phyloP scores from a whole-genome alignment of 2,329 filamentous ascomycete genomes.

The Aspergillus thermomutatus region DNA sequence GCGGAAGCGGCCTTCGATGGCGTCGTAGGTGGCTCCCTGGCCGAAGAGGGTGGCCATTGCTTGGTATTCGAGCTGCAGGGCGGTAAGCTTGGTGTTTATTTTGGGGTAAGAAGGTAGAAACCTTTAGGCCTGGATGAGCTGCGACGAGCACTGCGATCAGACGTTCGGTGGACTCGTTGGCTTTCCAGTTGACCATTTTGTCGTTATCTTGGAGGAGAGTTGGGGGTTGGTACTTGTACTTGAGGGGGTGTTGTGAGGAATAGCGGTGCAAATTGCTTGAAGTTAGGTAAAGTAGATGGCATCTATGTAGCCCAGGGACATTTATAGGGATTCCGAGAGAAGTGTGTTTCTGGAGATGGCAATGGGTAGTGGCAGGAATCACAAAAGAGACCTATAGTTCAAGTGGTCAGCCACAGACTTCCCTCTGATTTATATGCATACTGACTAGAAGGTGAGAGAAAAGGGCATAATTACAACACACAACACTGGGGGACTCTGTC shows the following conservation, averaged over 20 bases:
- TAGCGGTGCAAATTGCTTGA: neutral
- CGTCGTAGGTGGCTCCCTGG: conserved; percentile 45
- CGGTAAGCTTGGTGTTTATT: neutral
- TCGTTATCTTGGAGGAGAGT: neutral
- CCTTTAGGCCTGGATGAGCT: conserved; percentile 24
- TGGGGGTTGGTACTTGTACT: neutral
- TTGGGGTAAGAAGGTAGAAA: conserved; percentile 2
- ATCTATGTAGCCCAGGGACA: neutral
- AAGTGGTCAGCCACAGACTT: neutral
- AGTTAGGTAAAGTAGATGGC: neutral
- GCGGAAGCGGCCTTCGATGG: conserved; percentile 47
- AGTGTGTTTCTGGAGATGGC: neutral
- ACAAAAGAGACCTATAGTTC: neutral
- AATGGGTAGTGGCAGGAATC: neutral
- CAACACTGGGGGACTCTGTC: neutral
- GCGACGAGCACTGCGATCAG: conserved; percentile 27
- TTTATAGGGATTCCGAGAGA: neutral
- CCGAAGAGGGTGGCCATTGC: conserved; percentile 46
- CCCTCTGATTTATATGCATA: neutral
- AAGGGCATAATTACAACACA: neutral
- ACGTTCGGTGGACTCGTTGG: conserved; percentile 20
- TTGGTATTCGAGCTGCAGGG: conserved; percentile 42
- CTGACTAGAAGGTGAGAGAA: neutral
- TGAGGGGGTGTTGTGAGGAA: too few relatives aligned
- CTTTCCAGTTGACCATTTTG: conserved; percentile 33